Evolutionary conservation across 495 filamentous ascomycete species (phyloP).

Genomic region (Cudoniella acicularis): DNA sequence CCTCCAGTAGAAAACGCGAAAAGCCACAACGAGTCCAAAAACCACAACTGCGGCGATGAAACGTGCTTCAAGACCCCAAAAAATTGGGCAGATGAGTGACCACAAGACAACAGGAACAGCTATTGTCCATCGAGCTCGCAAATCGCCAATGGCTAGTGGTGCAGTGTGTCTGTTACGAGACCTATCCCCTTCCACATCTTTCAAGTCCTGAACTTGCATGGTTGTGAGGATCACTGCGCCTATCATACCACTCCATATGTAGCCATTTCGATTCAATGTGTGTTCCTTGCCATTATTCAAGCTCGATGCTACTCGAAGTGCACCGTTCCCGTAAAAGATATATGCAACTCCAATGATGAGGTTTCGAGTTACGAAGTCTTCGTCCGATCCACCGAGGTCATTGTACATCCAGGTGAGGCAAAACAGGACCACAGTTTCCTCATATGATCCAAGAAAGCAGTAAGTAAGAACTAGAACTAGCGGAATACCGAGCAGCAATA

Average conservation of each 20-base stretch:
- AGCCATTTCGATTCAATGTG: neutral
- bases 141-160: conserved; percentile 42
- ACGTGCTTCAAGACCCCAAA: conserved; percentile 30
- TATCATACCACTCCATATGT: conserved; percentile 6
- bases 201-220: conserved; percentile 46
- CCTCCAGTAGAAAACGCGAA: neutral
- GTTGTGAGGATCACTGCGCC: conserved; percentile 38
- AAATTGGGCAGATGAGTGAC: conserved; percentile 35
- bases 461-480: conserved; percentile 30
- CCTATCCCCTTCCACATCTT: conserved; percentile 43
- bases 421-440: conserved; percentile 33
- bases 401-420: conserved; percentile 54
- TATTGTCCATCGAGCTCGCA: conserved; percentile 35
- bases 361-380: conserved; percentile 37
- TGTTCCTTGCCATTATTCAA: neutral
- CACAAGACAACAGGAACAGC: conserved; percentile 37
- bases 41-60: conserved; percentile 11
- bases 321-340: conserved; percentile 31
- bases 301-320: conserved; percentile 24
- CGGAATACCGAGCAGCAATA: conserved; percentile 36
- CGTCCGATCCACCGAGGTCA: conserved; percentile 45
- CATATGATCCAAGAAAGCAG: conserved; percentile 32
- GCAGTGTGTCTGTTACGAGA: conserved; percentile 37
- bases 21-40: neutral
- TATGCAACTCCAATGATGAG: conserved; percentile 42